These are phyloP conservation scores for Liriodendron chinense DNA, from an alignment of 164 flowering plant species.

Conservation along the genomic window DNA sequence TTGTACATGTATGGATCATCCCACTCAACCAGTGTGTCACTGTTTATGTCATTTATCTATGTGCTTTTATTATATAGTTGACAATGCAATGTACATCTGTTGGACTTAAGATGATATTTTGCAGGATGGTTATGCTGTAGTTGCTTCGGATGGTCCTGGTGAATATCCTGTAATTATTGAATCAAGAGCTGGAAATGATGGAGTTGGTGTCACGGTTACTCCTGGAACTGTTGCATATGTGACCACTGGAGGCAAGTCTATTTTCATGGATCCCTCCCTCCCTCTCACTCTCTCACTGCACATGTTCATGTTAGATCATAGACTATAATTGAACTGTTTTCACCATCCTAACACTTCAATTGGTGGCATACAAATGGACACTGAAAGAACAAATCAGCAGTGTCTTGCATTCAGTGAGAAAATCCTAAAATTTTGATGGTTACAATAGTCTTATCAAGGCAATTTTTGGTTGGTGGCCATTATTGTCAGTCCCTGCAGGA, in stretches of 20 bases:
- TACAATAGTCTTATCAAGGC: too few relatives aligned
- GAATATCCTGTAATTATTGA: constrained; percentile 84
- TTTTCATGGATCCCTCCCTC: not conserved
- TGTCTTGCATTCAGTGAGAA: too few relatives aligned
- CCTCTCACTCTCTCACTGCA: not conserved
- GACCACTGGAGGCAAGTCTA: constrained; percentile 77
- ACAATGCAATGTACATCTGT: too few relatives aligned
- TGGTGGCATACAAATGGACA: too few relatives aligned
- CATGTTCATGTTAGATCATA: too few relatives aligned
- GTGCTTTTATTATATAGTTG: not conserved
- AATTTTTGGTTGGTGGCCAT: too few relatives aligned
- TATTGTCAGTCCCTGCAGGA: too few relatives aligned
- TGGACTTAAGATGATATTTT: not conserved
- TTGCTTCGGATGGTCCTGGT: constrained; percentile 96
- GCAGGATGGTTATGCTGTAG: constrained; percentile 97
- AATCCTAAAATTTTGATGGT: too few relatives aligned
- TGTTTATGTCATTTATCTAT: not conserved
- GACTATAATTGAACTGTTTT: too few relatives aligned
- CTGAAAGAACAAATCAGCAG: too few relatives aligned
- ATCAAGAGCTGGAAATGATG: constrained; percentile 96
- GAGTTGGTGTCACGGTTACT: constrained; percentile 61
- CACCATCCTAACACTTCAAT: too few relatives aligned
- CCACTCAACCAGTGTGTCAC: not conserved
- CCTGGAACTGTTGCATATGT: constrained; percentile 92
- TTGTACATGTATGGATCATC: not conserved